A percentile compares a stretch with the other conserved stretches of the same genome.
Evolutionary conservation across 164 flowering plant genomes (phyloP).

Genomic region (Magnolia officinalis): DNA sequence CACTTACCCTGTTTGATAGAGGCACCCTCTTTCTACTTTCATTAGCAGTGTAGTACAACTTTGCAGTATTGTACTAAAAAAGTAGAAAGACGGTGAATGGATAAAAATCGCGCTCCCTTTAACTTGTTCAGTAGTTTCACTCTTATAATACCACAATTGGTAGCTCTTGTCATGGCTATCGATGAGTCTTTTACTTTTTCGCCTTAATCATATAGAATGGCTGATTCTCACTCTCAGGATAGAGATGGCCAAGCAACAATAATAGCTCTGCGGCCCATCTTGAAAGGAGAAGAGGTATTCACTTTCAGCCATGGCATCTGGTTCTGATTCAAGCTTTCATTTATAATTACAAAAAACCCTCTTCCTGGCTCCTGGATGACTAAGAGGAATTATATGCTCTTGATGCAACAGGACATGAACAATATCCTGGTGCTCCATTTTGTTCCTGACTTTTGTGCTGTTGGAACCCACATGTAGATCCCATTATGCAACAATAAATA

Average conservation of each 20-base stretch:
- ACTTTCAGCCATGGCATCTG: background rate
- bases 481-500: too few species aligned
- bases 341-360: slow-evolving; percentile 1
- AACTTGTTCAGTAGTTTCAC: too few species aligned
- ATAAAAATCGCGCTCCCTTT: too few species aligned
- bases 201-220: background rate
- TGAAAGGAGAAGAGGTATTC: slow-evolving; percentile 75
- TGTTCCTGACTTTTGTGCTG: background rate
- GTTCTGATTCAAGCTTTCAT: background rate
- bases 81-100: too few species aligned
- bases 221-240: slow-evolving; percentile 47
- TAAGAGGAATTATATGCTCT: background rate
- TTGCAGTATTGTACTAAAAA: too few species aligned
- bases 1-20: too few species aligned
- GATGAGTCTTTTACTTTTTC: background rate
- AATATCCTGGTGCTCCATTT: background rate
- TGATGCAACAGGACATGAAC: background rate
- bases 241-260: slow-evolving; percentile 91
- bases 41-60: too few species aligned
- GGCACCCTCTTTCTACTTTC: too few species aligned
- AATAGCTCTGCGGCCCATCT: slow-evolving; percentile 52
- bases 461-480: background rate
- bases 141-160: too few species aligned
- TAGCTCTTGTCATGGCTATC: too few species aligned
- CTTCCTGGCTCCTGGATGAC: background rate